Conservation (phyloP, 331 rosid genomes). For the Malus hybrid region DNA sequence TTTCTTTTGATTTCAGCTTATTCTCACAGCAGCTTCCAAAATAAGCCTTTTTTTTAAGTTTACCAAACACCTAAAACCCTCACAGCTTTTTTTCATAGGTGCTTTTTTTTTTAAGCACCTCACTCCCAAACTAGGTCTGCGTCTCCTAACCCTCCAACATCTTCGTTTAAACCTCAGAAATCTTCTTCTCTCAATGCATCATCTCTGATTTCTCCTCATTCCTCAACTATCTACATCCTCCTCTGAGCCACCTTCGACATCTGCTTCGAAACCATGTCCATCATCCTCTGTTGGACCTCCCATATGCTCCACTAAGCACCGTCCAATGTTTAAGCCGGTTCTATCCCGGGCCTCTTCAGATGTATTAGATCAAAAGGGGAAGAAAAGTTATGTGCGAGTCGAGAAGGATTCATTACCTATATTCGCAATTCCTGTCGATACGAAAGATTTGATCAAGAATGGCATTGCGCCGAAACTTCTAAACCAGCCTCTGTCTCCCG, state of each 20-base stretch:
- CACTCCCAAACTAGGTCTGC: too few species aligned
- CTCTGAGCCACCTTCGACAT: too few species aligned
- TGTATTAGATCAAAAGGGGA: background rate
- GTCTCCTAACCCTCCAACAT: background rate
- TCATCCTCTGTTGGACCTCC: background rate
- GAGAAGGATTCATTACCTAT: constrained; percentile 13
- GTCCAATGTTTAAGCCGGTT: constrained; percentile 5
- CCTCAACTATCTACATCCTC: background rate
- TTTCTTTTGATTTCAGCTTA: too few species aligned
- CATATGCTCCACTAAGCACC: background rate
- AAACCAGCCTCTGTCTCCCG: constrained; percentile 8
- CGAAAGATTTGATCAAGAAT: constrained; percentile 21
- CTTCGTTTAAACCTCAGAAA: background rate
- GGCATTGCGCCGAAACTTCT: constrained; percentile 20
- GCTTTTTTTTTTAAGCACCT: too few species aligned
- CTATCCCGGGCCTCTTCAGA: background rate
- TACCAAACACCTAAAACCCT: too few species aligned
- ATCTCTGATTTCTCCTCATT: background rate
- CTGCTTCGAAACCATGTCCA: background rate
- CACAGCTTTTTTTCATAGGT: too few species aligned
- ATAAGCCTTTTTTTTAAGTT: too few species aligned
- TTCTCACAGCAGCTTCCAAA: too few species aligned
- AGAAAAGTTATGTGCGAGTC: background rate
- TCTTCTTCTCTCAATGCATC: background rate
- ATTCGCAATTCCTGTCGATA: constrained; percentile 21